These are phyloP conservation scores for Xylaria sp. DNA, from an alignment of 2,329 filamentous ascomycete genomes.

Conservation along the genomic window DNA sequence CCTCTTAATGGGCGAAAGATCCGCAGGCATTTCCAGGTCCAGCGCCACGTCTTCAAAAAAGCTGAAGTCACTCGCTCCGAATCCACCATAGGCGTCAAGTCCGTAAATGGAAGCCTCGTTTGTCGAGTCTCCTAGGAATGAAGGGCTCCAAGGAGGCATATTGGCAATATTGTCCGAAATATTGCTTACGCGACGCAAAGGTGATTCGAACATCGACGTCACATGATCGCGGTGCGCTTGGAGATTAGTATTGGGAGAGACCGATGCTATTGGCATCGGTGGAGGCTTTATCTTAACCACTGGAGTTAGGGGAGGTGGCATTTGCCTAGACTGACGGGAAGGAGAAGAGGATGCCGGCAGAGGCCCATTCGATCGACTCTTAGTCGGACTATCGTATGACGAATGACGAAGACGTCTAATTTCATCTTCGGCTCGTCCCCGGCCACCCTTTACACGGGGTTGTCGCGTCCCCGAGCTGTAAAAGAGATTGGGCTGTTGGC, in stretches of 20 bases:
- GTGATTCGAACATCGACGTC: conserved; percentile 77
- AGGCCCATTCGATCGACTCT: conserved; percentile 66
- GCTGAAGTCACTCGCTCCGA: conserved; percentile 71
- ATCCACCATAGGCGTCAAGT: conserved; percentile 47
- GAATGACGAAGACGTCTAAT: conserved; percentile 93
- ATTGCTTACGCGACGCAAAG: conserved; percentile 61
- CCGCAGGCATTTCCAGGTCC: conserved; percentile 60
- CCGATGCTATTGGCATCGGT: conserved; percentile 72
- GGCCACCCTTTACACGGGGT: conserved; percentile 85
- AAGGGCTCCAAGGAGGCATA: conserved; percentile 70
- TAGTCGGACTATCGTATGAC: conserved; percentile 90
- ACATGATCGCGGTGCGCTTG: conserved; percentile 88
- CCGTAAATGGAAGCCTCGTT: conserved; percentile 62
- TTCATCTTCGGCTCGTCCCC: conserved; percentile 93
- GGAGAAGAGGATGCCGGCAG: conserved; percentile 75
- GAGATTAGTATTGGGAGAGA: conserved; percentile 93
- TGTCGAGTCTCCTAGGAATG: conserved; percentile 63
- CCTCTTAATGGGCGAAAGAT: conserved; percentile 74
- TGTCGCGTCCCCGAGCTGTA: conserved; percentile 83
- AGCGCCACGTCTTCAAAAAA: conserved; percentile 64
- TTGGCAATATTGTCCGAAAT: conserved; percentile 58
- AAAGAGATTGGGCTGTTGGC: conserved; percentile 72
- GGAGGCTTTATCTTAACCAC: conserved; percentile 78
- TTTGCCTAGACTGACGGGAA: conserved; percentile 66
- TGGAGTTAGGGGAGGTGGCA: conserved; percentile 83